Base-by-base conservation (phyloP, 495 filamentous ascomycete species). In the Penicillium arizonense region DNA sequence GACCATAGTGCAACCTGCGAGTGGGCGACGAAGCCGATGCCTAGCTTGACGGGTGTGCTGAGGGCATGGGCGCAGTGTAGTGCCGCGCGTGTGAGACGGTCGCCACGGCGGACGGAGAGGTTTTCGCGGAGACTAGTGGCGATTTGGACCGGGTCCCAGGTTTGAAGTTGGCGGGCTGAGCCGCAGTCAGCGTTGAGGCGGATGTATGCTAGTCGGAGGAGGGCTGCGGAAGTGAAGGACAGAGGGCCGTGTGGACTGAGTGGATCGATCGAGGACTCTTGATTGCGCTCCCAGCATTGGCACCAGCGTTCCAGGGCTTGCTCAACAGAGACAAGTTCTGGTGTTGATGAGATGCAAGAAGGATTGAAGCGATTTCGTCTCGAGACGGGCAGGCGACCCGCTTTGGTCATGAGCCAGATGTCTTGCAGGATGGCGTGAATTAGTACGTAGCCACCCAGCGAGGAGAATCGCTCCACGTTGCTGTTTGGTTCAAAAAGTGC, bases 1-100 rank as follows among this genome's bases (percentile, higher is more conserved):
- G 84, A 86, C 86, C 86, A 89, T 42, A 85, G 78, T 5, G 81
- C 75, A 3, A 83, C 84, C 55, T 88, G 86, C 2, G 82, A 87
- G 55, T 81, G 82, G 7, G 86, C 85, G 10, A 89, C 84, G 53
- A 84, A 86, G 30, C 81, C 83, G 28, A 88, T 84, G 0, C 86
- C 86, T 21, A 84, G 68, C 57, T 86, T 87, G 42, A 89, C 81
- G 0, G 87, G 77, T 41, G 84, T 83, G 34, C 81, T 82, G 41
- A 89, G 68, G 0, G 86, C 83, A 49, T 88, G 85, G n/a, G 85
- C 81, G 20, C 84, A 85, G 53, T 88, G 85, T 1, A 87, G 72
- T 2, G 86, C 80, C 0, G 84, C 85, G 2, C 82, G 67, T 7
- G 79, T 82, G 1, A 87, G 71, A 1, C 78, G 76, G 3, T 76